These are phyloP conservation scores for Pichia membranifaciens DNA, from an alignment of 805 yeast species.

Conservation along the genomic window DNA sequence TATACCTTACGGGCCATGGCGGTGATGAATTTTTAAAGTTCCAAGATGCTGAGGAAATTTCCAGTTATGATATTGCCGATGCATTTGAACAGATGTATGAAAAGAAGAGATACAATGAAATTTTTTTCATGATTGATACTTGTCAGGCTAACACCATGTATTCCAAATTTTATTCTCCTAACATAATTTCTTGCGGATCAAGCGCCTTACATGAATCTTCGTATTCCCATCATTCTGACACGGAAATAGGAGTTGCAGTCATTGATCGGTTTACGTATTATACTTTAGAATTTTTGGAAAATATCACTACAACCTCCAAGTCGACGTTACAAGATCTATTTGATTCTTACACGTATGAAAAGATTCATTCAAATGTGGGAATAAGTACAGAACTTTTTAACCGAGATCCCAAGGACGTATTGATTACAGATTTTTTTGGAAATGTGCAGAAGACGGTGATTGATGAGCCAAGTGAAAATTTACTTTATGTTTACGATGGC, in stretches of 20 bases:
- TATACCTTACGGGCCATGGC: conserved; percentile 97
- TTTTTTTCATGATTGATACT: conserved; percentile 96
- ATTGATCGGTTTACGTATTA: conserved; percentile 94
- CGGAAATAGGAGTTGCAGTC: conserved; percentile 95
- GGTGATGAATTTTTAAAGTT: conserved; percentile 96
- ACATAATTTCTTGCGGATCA: conserved; percentile 88
- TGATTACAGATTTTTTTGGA: conserved; percentile 91
- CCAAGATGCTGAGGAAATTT: conserved; percentile 97
- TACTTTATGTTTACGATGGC: conserved; percentile 9
- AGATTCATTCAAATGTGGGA: conserved; percentile 92
- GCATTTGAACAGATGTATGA: conserved; percentile 97
- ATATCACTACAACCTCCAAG: conserved; percentile 66
- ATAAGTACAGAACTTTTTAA: conserved; percentile 73
- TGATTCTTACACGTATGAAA: conserved; percentile 74
- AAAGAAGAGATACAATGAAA: conserved; percentile 90
- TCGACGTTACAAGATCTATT: conserved; percentile 78
- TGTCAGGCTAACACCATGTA: conserved; percentile 99
- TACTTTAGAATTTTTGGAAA: conserved; percentile 81
- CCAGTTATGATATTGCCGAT: conserved; percentile 92
- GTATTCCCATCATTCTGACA: conserved; percentile 92
- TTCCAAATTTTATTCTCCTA: conserved; percentile 85
- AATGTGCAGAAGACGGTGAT: conserved; percentile 74
- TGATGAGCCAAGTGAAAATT: conserved; percentile 18
- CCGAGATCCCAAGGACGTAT: conserved; percentile 60
- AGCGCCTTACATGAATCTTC: conserved; percentile 83